These are phyloP conservation scores for Clonostachys solani DNA, from an alignment of 2,329 filamentous ascomycete species.

Conservation along the genomic window DNA sequence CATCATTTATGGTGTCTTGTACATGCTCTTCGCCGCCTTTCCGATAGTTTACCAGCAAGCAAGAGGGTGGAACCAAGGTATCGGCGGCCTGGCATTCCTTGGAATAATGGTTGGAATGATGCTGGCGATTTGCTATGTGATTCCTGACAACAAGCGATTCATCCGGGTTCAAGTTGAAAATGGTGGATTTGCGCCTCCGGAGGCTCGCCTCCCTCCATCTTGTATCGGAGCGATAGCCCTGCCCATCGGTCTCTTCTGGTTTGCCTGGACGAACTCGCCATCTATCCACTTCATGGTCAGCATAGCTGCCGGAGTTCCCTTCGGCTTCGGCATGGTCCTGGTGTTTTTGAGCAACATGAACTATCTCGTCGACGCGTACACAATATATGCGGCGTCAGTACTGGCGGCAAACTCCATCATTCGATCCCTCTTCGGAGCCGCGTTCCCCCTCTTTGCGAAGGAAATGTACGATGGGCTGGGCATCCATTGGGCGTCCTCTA, in stretches of 20 bases:
- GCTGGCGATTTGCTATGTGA: constrained; percentile 40
- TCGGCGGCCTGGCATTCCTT: constrained; percentile 52
- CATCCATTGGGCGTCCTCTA: constrained; percentile 65
- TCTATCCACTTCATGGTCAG: constrained; percentile 48
- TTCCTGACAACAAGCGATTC: constrained; percentile 39
- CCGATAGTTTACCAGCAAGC: constrained; percentile 51
- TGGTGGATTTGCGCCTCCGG: constrained; percentile 26
- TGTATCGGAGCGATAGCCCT: constrained; percentile 50
- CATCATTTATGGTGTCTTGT: constrained; percentile 42
- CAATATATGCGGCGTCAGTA: constrained; percentile 66
- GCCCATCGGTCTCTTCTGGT: constrained; percentile 54
- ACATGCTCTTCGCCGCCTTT: constrained; percentile 42
- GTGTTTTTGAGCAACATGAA: constrained; percentile 56
- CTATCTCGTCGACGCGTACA: constrained; percentile 61
- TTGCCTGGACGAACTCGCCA: constrained; percentile 53
- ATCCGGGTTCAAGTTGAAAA: constrained; percentile 11
- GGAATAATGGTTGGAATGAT: constrained; percentile 57
- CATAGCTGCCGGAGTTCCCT: constrained; percentile 26
- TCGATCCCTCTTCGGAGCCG: constrained; percentile 62
- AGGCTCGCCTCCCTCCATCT: constrained; percentile 48
- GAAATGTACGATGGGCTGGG: constrained; percentile 47
- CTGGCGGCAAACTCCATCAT: constrained; percentile 64
- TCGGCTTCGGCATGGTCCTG: constrained; percentile 53
- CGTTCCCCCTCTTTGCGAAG: constrained; percentile 63
- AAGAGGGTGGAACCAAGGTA: constrained; percentile 45